Evolutionary conservation across 75 land plant genomes (phyloP), one percentile per base, ranked within the genome.

Genomic region (Picea glauca): DNA sequence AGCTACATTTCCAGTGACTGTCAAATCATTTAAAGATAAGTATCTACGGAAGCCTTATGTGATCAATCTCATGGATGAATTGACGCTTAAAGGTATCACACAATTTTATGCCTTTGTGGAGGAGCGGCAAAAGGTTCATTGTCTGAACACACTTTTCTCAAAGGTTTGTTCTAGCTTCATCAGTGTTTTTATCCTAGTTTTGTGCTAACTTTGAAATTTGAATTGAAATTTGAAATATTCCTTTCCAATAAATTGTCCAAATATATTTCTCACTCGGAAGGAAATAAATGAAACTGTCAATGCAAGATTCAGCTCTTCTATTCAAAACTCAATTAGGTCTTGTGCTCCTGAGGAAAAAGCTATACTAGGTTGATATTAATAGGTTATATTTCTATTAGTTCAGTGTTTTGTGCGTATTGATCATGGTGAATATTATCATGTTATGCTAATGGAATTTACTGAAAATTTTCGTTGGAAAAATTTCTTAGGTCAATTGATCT

Each of bases 1-100:
- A 31, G 85, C 85, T 40, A 84, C 85, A 57, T 84, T 84, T 75
- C 85, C 85, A 8, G 85, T 84, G n/a, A 84, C 85, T 18, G 85
- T 84, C 33, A 84, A 84, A 67, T 50, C 83, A 23, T 84, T 84
- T 61, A 84, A 81, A 58, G 85, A 84, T 56, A 84, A 61, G 75
- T 84, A 76, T 66, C 79, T 84, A 15, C 78, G 77, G 54, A 84
- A 84, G 84, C 84, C 85, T 56, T 84, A 81, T 58, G 84, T 81
- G 23, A 84, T 84, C 60, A 84, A 84, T 65, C 78, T 84, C 21
- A 84, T 84, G 85, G 85, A 84, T 58, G 85, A 84, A 62, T 21
- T 84, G 62, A 84, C 85, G 7, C 62, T 84, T 7, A 84, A 84
- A 76, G 85, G 85, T 65, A 84, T 84, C 31, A 84, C 85, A 65